Evolutionary conservation across 345 rosid species (phyloP).

Genomic region (Euphorbia tirucalli): DNA sequence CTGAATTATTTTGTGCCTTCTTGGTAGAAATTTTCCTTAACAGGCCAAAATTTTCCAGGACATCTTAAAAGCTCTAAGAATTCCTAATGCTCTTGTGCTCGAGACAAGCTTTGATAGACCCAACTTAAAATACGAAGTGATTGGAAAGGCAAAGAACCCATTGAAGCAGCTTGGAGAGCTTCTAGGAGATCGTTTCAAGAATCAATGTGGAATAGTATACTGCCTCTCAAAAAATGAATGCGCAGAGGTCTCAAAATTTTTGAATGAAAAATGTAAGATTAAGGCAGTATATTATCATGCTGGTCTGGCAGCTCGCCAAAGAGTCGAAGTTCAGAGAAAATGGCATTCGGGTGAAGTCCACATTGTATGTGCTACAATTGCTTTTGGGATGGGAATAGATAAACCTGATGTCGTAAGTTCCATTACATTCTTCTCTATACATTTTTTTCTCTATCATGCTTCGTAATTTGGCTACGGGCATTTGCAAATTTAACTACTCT

Average conservation of each 20-base stretch:
- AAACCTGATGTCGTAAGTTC: slow-evolving; percentile 80
- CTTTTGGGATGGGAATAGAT: slow-evolving; percentile 99
- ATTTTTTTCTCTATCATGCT: not conserved
- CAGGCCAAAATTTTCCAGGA: slow-evolving; percentile 49
- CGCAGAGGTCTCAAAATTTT: slow-evolving; percentile 64
- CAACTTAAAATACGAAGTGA: slow-evolving; percentile 83
- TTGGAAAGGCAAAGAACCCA: slow-evolving; percentile 66
- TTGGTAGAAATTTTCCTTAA: slow-evolving; percentile 1
- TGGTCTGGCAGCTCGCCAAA: slow-evolving; percentile 68
- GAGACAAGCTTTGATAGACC: slow-evolving; percentile 94
- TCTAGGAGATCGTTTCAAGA: slow-evolving; percentile 55
- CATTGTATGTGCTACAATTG: slow-evolving; percentile 83
- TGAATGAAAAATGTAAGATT: slow-evolving; percentile 70
- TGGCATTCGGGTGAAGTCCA: slow-evolving; percentile 84
- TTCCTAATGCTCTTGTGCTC: slow-evolving; percentile 72
- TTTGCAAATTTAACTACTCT: slow-evolving; percentile 2
- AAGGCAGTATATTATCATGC: slow-evolving; percentile 78
- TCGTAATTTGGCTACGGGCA: slow-evolving; percentile 4
- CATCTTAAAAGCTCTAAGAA: slow-evolving; percentile 66
- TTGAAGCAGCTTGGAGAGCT: slow-evolving; percentile 82
- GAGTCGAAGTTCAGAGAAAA: slow-evolving; percentile 73
- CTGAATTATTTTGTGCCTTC: not conserved
- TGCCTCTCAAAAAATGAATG: slow-evolving; percentile 91
- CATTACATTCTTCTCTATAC: not conserved
- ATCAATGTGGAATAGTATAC: slow-evolving; percentile 78